Conservation (phyloP, 2,329 filamentous ascomycete species). For the Mollisiaceae sp. region DNA sequence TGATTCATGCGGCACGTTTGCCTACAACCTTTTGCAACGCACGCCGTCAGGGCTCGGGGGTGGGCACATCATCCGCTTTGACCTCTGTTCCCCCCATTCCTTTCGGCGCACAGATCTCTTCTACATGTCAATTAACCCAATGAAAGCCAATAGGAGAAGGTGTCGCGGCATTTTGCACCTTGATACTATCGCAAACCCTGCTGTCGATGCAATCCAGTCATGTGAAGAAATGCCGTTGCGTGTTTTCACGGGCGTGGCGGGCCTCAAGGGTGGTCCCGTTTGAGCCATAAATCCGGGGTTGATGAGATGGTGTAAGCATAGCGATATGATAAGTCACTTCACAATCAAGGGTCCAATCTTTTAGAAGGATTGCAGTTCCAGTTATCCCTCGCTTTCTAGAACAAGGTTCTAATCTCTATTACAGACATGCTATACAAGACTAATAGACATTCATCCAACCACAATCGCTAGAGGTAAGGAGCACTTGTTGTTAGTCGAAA, state of each 20-base stretch:
- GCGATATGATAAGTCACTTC: neutral
- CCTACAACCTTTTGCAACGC: constrained; percentile 11
- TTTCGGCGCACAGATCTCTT: constrained; percentile 23
- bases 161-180: constrained; percentile 12
- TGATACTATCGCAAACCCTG: constrained; percentile 9
- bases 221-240: constrained; percentile 14
- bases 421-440: neutral
- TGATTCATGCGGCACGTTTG: constrained; percentile 17
- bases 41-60: neutral
- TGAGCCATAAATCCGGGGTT: neutral
- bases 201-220: neutral
- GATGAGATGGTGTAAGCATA: neutral
- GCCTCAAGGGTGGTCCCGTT: neutral
- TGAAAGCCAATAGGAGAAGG: constrained; percentile 4
- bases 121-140: neutral
- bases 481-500: no score
- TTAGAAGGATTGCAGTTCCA: neutral
- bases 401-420: neutral
- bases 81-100: constrained; percentile 14
- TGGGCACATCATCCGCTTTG: constrained; percentile 19
- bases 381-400: neutral
- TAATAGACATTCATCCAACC: neutral
- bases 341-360: neutral
- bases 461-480: neutral
- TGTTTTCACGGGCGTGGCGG: neutral